Evolutionary conservation across 495 filamentous ascomycete species (phyloP), one percentile per base, ranked within the genome.

Genomic region (Sabuloglossum arenarium): DNA sequence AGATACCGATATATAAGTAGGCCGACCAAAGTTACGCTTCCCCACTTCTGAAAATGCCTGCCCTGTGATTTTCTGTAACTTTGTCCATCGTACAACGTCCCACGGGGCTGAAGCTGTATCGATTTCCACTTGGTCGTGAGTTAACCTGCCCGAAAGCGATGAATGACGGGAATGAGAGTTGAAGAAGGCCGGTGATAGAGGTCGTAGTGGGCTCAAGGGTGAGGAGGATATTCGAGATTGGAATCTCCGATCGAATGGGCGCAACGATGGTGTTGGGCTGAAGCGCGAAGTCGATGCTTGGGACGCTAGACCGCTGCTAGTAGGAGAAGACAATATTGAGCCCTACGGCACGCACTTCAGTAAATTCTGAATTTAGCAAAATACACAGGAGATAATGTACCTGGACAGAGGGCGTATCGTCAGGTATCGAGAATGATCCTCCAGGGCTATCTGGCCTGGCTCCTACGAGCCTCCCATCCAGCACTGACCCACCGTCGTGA

Each of bases 1-100:
- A 62, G 90, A 87, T 28, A 96, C 80, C n/a, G 78, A 78, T 59
- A 97, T 75, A 70, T 88, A 96, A 0, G 88, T 96, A 53, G 93
- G 86, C 28, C 82, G 76, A 31, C 91, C 91, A 72, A 95, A 96
- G 65, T 81, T 95, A 23, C 91, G 82, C 70, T 80, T 93, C 34
- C 89, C 91, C 49, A 82, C 77, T 65, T 99, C 93, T n/a, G 93
- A 96, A 65, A 97, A 96, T 6, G 82, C 78, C 63, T 96, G 85
- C 0, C 79, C 81, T 25, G 86, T 86, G 56, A 97, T 79, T 62
- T 88, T 96, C 63, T 80, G 85, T 57, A 99, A 66, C 65, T 86
- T 95, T 0, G 88, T 96, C 91, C 91, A 99, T 66, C 87, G 73
- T 53, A 99, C 81, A 56, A 96, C 87, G 65, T 97, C 91, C 91